Percentiles rank a stretch among this genome's conserved stretches.
Evolutionary conservation across 2,329 filamentous ascomycete genomes (phyloP).

Genomic region (Trichoderma atroviride): DNA sequence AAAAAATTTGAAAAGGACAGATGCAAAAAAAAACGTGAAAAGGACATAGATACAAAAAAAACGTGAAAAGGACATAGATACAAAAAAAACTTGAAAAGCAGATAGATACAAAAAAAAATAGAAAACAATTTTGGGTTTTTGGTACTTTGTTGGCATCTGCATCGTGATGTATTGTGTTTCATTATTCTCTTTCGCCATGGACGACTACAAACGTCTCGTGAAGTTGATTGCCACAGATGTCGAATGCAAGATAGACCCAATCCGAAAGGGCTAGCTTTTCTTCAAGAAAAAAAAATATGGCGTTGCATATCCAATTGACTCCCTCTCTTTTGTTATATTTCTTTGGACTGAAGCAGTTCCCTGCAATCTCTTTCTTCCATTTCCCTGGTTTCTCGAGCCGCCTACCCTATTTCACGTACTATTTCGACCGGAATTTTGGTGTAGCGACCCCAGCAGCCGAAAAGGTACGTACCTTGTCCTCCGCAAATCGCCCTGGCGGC

Average conservation of each 20-base stretch:
- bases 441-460: neutral
- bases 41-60: no score
- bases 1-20: no score
- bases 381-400: neutral
- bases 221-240: no score
- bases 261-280: no score
- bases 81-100: neutral
- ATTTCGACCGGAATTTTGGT: neutral
- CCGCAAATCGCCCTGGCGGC: conserved; percentile 12
- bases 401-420: no score
- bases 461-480: neutral
- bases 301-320: neutral
- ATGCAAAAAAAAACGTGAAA: no score
- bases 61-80: neutral
- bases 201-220: no score
- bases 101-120: neutral
- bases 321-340: neutral
- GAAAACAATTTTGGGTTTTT: neutral
- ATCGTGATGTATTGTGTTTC: neutral
- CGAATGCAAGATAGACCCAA: no score
- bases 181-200: neutral
- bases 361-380: neutral
- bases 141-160: neutral
- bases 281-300: no score
- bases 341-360: neutral